phyloP scores from a whole-genome alignment of 305 asterid genomes.

The Rubia tinctorum region DNA sequence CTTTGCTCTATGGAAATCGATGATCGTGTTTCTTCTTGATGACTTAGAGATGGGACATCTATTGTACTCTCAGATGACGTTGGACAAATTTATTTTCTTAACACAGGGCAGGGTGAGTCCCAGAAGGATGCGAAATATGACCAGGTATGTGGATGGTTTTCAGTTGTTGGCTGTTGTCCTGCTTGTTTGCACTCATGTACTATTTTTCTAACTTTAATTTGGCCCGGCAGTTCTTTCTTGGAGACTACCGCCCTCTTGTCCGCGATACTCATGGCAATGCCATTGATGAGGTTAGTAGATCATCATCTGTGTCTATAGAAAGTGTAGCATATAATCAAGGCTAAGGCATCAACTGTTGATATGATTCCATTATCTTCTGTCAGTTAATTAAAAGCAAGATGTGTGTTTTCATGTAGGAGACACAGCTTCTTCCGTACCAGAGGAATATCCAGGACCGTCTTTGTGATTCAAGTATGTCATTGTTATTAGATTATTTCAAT shows the following conservation, averaged over 20 bases:
- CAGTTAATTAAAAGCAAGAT: slow-evolving; percentile 20
- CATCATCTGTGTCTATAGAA: slow-evolving; percentile 12
- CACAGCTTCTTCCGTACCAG: slow-evolving; percentile 72
- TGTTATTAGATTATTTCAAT: slow-evolving; percentile 20
- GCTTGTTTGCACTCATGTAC: background rate
- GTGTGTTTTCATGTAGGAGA: slow-evolving; percentile 65
- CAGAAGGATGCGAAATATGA: slow-evolving; percentile 97
- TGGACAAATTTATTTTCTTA: slow-evolving; percentile 90
- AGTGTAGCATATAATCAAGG: slow-evolving; percentile 9
- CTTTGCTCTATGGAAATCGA: background rate
- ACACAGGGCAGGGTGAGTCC: slow-evolving; percentile 98
- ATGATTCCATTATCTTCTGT: background rate
- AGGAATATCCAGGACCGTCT: slow-evolving; percentile 89
- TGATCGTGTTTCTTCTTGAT: slow-evolving; percentile 36
- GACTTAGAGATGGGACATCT: slow-evolving; percentile 93
- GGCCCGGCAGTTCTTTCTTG: slow-evolving; percentile 85
- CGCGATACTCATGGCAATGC: slow-evolving; percentile 80
- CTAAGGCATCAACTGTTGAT: background rate
- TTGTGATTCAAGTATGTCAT: slow-evolving; percentile 85
- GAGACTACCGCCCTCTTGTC: slow-evolving; percentile 93
- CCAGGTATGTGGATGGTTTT: slow-evolving; percentile 52
- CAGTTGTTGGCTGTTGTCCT: background rate
- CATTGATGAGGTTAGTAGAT: slow-evolving; percentile 78
- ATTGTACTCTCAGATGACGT: slow-evolving; percentile 97
- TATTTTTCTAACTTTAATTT: slow-evolving; percentile 17